A percentile compares a stretch with the other conserved stretches of the same genome.
Evolutionary conservation across 129 eudicot genomes (phyloP).

Genomic region (Tagetes patula): DNA sequence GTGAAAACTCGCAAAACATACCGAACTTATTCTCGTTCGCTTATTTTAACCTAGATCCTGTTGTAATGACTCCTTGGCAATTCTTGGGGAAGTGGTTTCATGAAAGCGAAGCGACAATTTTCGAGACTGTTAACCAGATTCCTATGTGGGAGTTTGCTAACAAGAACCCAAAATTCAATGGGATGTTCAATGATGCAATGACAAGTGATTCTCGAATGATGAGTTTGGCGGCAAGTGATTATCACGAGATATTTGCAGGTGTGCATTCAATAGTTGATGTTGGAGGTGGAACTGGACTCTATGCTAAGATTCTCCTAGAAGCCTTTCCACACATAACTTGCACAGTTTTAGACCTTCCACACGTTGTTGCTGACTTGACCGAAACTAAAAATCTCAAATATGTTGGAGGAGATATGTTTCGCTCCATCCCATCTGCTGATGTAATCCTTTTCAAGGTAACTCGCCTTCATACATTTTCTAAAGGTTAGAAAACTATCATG

Average conservation of each 20-base stretch:
- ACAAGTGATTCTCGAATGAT: conserved; percentile 36
- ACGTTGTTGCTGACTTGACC: conserved; percentile 32
- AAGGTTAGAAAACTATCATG: neutral
- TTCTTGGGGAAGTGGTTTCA: conserved; percentile 31
- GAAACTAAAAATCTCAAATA: conserved; percentile 29
- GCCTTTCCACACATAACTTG: conserved; percentile 41
- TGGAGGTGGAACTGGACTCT: conserved; percentile 51
- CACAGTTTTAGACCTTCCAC: conserved; percentile 52
- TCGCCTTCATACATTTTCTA: no score
- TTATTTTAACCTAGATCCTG: conserved; percentile 9
- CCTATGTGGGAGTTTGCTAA: conserved; percentile 32
- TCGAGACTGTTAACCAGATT: conserved; percentile 31
- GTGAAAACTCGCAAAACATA: neutral
- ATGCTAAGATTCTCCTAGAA: conserved; percentile 30
- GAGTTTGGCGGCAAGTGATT: conserved; percentile 15
- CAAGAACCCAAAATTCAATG: conserved; percentile 21
- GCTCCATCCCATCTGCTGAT: conserved; percentile 39
- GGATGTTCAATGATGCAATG: conserved; percentile 36
- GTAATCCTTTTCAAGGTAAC: conserved; percentile 41
- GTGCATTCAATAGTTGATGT: conserved; percentile 49
- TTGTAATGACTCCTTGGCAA: conserved; percentile 24
- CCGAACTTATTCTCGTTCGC: conserved; percentile 28
- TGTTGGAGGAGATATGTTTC: conserved; percentile 51
- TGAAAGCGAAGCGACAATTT: conserved; percentile 21
- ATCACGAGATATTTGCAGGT: conserved; percentile 35